Base-by-base conservation (phyloP, 192 early-diverging fungal species). In the Chytriomyces sp. region DNA sequence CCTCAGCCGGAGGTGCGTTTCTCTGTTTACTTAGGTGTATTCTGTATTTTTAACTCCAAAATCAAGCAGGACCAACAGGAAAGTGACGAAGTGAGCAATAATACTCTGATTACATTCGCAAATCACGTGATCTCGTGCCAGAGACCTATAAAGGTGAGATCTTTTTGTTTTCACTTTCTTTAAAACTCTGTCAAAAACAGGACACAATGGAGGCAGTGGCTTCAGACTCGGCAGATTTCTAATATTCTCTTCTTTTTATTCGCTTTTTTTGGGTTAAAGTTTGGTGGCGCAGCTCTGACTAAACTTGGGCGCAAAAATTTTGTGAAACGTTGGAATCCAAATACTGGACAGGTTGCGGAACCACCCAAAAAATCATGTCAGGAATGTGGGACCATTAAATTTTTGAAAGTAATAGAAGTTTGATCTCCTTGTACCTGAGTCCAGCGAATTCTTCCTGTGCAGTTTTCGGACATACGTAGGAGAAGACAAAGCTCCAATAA, bases 361-460 rank as follows among this genome's bases (percentile, higher is more conserved):
- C 22, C 30, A 62, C 14, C 31, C n/a, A n/a, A 52, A 65, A 17
- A 5, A 17, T 28, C 6, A 41, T 0, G 28, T 65, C 63, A 49
- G 40, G 17, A 31, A 49, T 65, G 22, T 65, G 17, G 19, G n/a
- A n/a, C n/a, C n/a, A n/a, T n/a, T n/a, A n/a, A n/a, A n/a, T n/a
- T n/a, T n/a, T n/a, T n/a, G n/a, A n/a, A n/a, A n/a, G n/a, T n/a
- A n/a, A n/a, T n/a, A n/a, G n/a, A n/a, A 52, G 22, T 2, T 3
- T 49, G 10, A 25, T 65, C n/a, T 65, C 63, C 14, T 26, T n/a
- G 63, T 65, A 65, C 31, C 34, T 65, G 25, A 65, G 49, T 10
- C 63, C 63, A 25, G n/a, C 49, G 63, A 28, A 52, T 49, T 65
- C 63, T 65, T 65, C 33, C 63, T 65, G 30, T 14, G 37, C 38